A percentile compares a stretch with the other conserved stretches of the same genome.
Conservation (phyloP, 208 protist species). For the Sergeia podlipaevii region DNA sequence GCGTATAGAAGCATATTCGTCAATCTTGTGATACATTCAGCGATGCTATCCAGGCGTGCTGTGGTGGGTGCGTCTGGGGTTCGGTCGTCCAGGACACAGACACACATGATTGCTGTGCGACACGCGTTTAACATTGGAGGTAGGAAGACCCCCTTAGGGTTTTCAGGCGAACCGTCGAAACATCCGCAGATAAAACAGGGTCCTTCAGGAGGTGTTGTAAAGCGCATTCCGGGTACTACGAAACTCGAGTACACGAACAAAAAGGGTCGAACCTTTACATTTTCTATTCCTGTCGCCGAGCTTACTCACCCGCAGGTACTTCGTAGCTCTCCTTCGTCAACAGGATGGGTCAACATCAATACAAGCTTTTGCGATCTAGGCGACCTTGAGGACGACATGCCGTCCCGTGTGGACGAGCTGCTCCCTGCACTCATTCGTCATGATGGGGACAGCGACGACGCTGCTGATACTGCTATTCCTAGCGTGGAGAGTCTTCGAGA, state of each 20-base stretch:
- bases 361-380: conserved; percentile 79
- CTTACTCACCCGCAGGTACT: conserved; percentile 69
- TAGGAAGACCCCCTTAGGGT: conserved; percentile 24
- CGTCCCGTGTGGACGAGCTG: conserved; percentile 58
- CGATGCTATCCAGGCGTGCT: no score
- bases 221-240: conserved; percentile 74
- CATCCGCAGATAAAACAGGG: conserved; percentile 61
- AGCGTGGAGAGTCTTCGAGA: conserved; percentile 17
- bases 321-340: conserved; percentile 22
- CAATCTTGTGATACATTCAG: no score
- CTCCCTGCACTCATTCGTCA: conserved; percentile 6
- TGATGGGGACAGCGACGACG: conserved; percentile 10
- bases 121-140: conserved; percentile 27
- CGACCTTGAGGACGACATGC: conserved; percentile 81
- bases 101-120: not conserved
- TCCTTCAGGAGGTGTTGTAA: conserved; percentile 20
- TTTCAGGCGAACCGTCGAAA: conserved; percentile 28
- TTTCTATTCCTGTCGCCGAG: conserved; percentile 72
- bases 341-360: conserved; percentile 69
- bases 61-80: no score
- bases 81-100: no score
- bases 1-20: no score
- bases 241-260: conserved; percentile 85
- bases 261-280: conserved; percentile 77
- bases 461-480: no score